These are phyloP conservation scores for Monosporozyma solicola DNA, from an alignment of 805 yeast species.

Conservation along the genomic window DNA sequence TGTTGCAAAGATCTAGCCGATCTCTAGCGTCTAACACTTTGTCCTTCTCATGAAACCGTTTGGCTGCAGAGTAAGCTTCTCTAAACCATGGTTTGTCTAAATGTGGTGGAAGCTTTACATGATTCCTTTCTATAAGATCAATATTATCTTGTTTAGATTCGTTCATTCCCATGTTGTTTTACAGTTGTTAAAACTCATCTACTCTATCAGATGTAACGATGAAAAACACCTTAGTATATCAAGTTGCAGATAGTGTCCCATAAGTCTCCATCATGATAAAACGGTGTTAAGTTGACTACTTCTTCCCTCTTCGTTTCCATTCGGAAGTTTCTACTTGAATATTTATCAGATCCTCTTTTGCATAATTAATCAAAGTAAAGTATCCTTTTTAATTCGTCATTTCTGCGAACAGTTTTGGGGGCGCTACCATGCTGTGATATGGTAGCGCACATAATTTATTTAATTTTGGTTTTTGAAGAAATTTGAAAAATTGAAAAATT, in stretches of 20 bases:
- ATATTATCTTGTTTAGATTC: background rate
- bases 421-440: background rate
- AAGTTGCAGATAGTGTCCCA: no score
- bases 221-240: no score
- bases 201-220: no score
- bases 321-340: no score
- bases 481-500: background rate
- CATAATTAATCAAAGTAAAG: background rate
- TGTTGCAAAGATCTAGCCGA: constrained; percentile 33
- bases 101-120: constrained; percentile 1
- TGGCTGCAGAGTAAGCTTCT: constrained; percentile 36
- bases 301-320: no score
- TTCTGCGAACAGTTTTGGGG: background rate
- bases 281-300: no score
- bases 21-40: constrained; percentile 35
- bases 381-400: background rate
- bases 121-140: background rate
- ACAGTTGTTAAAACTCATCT: no score
- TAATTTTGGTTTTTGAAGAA: background rate
- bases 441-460: background rate
- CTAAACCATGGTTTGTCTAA: constrained; percentile 27
- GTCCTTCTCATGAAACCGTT: constrained; percentile 43
- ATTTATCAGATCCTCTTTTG: background rate
- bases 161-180: background rate
- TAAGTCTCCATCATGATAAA: no score